Conservation (phyloP, 441 rosid species). For the Raphanus hybrid region DNA sequence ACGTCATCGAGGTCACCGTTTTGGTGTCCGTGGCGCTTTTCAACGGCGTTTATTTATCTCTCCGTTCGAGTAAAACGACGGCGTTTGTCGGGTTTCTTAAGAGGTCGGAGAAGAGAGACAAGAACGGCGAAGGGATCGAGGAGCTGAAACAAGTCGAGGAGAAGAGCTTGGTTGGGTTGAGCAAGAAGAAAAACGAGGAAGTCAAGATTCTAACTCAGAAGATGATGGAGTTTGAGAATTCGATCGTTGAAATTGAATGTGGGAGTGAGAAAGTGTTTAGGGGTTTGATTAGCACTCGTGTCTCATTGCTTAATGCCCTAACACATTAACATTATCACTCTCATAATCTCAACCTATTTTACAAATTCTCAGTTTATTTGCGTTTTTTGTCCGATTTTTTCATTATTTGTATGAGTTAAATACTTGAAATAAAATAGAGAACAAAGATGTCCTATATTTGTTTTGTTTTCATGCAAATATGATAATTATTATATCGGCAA, state of each 20-base stretch:
- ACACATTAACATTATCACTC: constrained; percentile 30
- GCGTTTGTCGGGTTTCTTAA: constrained; percentile 48
- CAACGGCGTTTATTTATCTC: constrained; percentile 50
- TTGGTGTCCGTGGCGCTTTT: constrained; percentile 63
- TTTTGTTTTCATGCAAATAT: neutral
- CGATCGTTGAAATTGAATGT: constrained; percentile 54
- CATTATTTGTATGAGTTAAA: constrained; percentile 27
- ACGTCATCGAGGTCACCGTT: constrained; percentile 58
- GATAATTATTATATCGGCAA: neutral
- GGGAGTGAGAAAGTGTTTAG: constrained; percentile 47
- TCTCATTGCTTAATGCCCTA: constrained; percentile 45
- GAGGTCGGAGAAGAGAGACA: constrained; percentile 44
- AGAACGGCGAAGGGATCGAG: constrained; percentile 48
- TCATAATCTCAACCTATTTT: neutral
- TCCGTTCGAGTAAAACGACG: constrained; percentile 43
- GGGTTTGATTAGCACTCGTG: constrained; percentile 45
- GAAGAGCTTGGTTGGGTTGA: constrained; percentile 57
- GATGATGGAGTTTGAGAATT: constrained; percentile 62
- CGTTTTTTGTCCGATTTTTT: constrained; percentile 26
- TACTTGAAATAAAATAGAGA: constrained; percentile 30
- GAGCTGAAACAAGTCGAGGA: constrained; percentile 57
- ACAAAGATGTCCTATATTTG: neutral
- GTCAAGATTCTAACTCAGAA: constrained; percentile 53
- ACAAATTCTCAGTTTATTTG: neutral
- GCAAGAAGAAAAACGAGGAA: constrained; percentile 65